Evolutionary conservation across 352 stramenopile genomes (phyloP), one percentile per base, ranked within the genome.

Genomic region (Proteromonas lacertae): DNA sequence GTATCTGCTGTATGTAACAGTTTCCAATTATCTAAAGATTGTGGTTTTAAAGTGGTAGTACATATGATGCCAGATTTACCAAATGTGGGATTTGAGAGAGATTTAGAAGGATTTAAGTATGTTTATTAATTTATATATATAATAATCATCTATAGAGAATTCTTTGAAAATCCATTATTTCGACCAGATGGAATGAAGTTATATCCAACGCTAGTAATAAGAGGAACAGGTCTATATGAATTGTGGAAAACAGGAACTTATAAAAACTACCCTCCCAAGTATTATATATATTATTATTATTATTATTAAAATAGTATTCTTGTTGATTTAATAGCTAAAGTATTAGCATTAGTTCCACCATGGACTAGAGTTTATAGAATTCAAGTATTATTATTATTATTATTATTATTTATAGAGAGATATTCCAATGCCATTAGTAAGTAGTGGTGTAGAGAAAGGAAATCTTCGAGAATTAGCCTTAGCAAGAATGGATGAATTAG

Each of bases 11-110:
- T 80, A 6, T 58, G 51, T 28, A 55, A 66, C 47, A 75, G 60
- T 4, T 80, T 80, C 45, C 55, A 71, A 37, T 43, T 77, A 21
- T 57, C 62, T 10, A 88, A 92, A 49, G 80, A 93, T 55, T 90
- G 72, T 40, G 78, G 80, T 0, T 93, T 88, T 60, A 93, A 93
- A 59, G 80, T 93, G 23, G n/a, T 92, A 4, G 82, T 67, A 8
- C 80, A 93, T 53, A 82, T 93, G 68, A 93, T 93, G 80, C 80
- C 80, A 0, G 78, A 93, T 51, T 48, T 93, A 34, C 80, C 80
- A 5, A 92, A 92, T 56, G 90, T 83, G 62, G 79, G 66, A n/a
- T 76, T 81, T 49, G 79, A 93, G 46, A 57, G 79, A 4, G 79
- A 93, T 52, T 52, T 92, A 17, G 57, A 74, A 29, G 77, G 79